Percentiles rank a stretch among this genome's conserved stretches.
Conservation (phyloP, 2,329 filamentous ascomycete species). For the Hypoxylon sp. region DNA sequence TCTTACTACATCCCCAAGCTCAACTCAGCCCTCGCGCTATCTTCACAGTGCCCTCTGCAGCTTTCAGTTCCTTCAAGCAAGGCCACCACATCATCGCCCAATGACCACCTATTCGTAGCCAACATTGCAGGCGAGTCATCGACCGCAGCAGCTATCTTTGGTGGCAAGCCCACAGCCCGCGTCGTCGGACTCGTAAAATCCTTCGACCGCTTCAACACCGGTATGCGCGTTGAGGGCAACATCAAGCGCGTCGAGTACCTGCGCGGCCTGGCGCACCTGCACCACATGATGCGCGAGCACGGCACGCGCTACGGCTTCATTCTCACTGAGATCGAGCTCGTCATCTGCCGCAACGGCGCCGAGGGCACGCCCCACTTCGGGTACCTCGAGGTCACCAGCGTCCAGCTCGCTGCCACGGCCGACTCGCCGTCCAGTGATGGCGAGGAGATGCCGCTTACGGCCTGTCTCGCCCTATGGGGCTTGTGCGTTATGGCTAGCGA, state of each 20-base stretch:
- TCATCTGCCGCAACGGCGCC: conserved; percentile 86
- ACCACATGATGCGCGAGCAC: conserved; percentile 94
- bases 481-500: conserved; percentile 79
- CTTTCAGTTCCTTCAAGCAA: conserved; percentile 62
- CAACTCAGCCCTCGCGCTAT: conserved; percentile 85
- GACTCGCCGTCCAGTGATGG: conserved; percentile 36
- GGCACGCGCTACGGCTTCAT: conserved; percentile 96
- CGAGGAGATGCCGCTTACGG: conserved; percentile 71
- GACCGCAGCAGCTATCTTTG: conserved; percentile 68
- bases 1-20: conserved; percentile 88
- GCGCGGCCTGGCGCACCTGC: conserved; percentile 85
- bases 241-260: conserved; percentile 92
- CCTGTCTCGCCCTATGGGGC: conserved; percentile 82
- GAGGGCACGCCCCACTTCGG: conserved; percentile 85
- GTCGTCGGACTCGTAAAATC: conserved; percentile 82
- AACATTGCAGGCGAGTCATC: conserved; percentile 70
- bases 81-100: conserved; percentile 55
- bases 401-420: conserved; percentile 67
- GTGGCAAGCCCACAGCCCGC: conserved; percentile 63
- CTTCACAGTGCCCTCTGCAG: conserved; percentile 75
- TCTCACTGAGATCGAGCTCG: conserved; percentile 94
- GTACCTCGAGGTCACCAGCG: conserved; percentile 81
- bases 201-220: conserved; percentile 95
- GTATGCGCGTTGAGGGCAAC: conserved; percentile 88
- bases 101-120: conserved; percentile 75